These are phyloP conservation scores for Dryas integrifolia DNA, from an alignment of 331 rosid species.

Conservation along the genomic window DNA sequence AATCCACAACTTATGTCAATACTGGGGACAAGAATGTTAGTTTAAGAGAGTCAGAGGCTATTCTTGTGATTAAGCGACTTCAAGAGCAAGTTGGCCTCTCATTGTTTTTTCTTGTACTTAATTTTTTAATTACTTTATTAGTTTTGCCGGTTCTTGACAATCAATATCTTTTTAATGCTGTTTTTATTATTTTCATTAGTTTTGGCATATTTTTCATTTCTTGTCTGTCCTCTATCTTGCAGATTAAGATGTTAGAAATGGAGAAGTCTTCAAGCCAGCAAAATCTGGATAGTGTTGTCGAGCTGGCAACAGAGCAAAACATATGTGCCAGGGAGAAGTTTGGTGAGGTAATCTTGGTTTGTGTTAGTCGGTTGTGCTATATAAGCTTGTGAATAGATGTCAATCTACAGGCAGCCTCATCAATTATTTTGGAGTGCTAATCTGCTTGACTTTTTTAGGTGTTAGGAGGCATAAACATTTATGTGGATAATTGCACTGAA, in stretches of 20 bases:
- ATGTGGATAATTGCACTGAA: neutral
- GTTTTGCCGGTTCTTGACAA: neutral
- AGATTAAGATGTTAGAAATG: conserved; percentile 75
- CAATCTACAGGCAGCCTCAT: neutral
- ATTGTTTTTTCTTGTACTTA: conserved; percentile 4
- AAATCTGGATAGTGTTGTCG: conserved; percentile 65
- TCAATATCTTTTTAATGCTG: conserved; percentile 20
- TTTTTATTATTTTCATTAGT: conserved; percentile 6
- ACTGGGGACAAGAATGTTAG: conserved; percentile 47
- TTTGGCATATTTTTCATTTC: conserved; percentile 15
- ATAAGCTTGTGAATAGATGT: neutral
- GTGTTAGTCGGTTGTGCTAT: neutral
- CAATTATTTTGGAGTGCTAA: neutral
- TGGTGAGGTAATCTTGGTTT: conserved; percentile 57
- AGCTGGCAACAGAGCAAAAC: conserved; percentile 71
- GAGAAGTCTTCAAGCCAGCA: conserved; percentile 77
- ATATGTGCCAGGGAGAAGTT: conserved; percentile 56
- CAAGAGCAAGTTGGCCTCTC: conserved; percentile 64
- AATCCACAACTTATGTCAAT: conserved; percentile 30
- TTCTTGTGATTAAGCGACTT: conserved; percentile 76
- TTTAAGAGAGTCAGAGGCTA: conserved; percentile 61
- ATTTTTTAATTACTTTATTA: conserved; percentile 2
- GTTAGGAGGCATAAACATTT: neutral
- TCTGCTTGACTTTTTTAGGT: neutral
- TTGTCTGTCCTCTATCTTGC: conserved; percentile 22